Evolutionary conservation across 192 early-diverging fungal species (phyloP).

Genomic region (Coemansia sp.): DNA sequence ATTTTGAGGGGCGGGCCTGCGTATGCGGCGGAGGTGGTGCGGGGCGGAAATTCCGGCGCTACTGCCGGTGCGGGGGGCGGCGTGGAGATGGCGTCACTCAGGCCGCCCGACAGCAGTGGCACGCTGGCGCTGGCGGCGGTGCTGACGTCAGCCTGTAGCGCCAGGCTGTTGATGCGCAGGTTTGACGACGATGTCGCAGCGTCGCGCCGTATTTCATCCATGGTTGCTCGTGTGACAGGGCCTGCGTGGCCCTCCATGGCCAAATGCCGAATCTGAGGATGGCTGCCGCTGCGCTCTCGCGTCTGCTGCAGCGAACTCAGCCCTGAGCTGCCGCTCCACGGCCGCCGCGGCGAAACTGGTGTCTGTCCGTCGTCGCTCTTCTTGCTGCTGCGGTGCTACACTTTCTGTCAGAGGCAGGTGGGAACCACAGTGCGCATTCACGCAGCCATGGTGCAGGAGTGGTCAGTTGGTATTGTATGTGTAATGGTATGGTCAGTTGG

Average conservation of each 20-base stretch:
- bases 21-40: constrained; percentile 38
- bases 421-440: background rate
- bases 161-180: constrained; percentile 39
- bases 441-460: too few species aligned
- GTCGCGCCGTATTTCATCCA: constrained; percentile 54
- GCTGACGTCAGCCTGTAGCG: constrained; percentile 8
- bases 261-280: constrained; percentile 51
- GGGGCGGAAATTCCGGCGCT: constrained; percentile 30
- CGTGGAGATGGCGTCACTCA: constrained; percentile 6
- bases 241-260: constrained; percentile 53
- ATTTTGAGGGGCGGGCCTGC: constrained; percentile 18
- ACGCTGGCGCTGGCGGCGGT: constrained; percentile 15
- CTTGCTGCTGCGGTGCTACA: constrained; percentile 42
- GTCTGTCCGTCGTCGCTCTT: constrained; percentile 30
- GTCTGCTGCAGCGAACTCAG: constrained; percentile 29
- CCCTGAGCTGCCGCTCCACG: constrained; percentile 30
- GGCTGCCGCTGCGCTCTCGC: constrained; percentile 43
- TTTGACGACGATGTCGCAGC: constrained; percentile 38
- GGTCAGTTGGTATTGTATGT: constrained; percentile 2
- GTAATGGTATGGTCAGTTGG: too few species aligned
- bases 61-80: constrained; percentile 6
- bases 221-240: constrained; percentile 49
- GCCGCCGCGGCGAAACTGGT: constrained; percentile 21
- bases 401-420: background rate
- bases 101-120: constrained; percentile 6